A percentile compares a stretch with the other conserved stretches of the same genome.
These are phyloP conservation scores for Beauveria varroae DNA, from an alignment of 2,329 filamentous ascomycete species.

Conservation along the genomic window DNA sequence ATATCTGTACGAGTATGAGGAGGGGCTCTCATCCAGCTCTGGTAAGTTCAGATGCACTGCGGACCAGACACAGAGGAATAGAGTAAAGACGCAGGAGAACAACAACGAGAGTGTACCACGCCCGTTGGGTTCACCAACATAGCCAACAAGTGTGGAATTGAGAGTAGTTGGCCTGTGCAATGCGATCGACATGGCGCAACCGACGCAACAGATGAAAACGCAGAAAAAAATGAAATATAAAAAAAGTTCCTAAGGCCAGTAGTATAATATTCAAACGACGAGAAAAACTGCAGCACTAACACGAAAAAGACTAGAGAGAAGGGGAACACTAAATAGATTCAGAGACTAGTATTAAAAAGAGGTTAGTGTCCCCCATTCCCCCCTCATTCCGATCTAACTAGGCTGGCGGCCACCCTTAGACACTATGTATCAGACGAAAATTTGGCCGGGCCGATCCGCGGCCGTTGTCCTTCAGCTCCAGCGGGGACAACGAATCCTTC, in stretches of 20 bases:
- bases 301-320: no score
- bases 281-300: no score
- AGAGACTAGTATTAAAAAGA: no score
- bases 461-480: background rate
- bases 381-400: background rate
- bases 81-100: conserved; percentile 24
- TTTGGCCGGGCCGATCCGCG: background rate
- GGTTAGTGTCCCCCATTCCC: no score
- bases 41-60: conserved; percentile 29
- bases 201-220: no score
- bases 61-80: conserved; percentile 27
- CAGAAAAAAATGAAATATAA: no score
- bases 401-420: background rate
- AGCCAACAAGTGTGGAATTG: background rate
- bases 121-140: conserved; percentile 16
- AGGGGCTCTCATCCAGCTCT: background rate
- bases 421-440: background rate
- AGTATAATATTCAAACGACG: no score
- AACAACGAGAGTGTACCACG: conserved; percentile 25
- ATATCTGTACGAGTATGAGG: conserved; percentile 12
- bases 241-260: no score
- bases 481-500: background rate
- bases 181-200: no score
- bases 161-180: no score
- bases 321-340: no score